Evolutionary conservation across 345 rosid genomes (phyloP), one percentile per base, ranked within the genome.

Genomic region (Laguncularia racemosa): DNA sequence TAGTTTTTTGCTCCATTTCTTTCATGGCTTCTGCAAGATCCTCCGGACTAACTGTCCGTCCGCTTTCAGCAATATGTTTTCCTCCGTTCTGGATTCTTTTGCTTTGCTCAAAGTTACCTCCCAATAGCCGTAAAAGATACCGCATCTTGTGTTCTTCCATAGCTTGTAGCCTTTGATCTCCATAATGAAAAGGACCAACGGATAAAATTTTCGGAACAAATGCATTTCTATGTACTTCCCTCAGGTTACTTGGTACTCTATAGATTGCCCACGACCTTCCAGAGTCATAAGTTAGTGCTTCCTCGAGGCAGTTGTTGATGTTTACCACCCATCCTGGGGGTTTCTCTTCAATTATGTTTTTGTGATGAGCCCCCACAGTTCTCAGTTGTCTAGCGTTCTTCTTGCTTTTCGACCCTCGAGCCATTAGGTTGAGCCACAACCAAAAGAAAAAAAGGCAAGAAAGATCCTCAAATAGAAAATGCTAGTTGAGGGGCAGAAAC

Each of bases 71-170:
- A 23, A 23, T 6, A 23, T 23, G 28, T 23, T 23, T 6, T 6
- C 28, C 28, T 23, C 28, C 28, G 5, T 23, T 23, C 28, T 23
- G 28, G 28, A 23, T 23, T 33, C 40, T 33, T 56, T 45, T 50
- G n/a, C 8, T 20, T 49, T 43, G 58, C 13, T 57, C 57, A 11
- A 65, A 57, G 28, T 58, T 51, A 0, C 62, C 51, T 45, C 62
- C 62, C 28, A 51, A 23, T n/a, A 56, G 43, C 13, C 62, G 52
- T 21, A 44, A 12, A 44, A 65, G 52, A 33, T n/a, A 56, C 16
- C 62, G 56, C 68, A 50, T 50, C 57, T 65, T 65, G 57, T 65
- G 68, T 55, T 56, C 57, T 43, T 57, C 68, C 68, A 65, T 57
- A 6, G 16, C 57, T 47, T 33, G 54, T 14, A 59, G 18, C 46